A percentile compares a stretch with the other conserved stretches of the same genome.
Evolutionary conservation across 495 filamentous ascomycete species (phyloP).

Genomic region (Daldinia loculata): DNA sequence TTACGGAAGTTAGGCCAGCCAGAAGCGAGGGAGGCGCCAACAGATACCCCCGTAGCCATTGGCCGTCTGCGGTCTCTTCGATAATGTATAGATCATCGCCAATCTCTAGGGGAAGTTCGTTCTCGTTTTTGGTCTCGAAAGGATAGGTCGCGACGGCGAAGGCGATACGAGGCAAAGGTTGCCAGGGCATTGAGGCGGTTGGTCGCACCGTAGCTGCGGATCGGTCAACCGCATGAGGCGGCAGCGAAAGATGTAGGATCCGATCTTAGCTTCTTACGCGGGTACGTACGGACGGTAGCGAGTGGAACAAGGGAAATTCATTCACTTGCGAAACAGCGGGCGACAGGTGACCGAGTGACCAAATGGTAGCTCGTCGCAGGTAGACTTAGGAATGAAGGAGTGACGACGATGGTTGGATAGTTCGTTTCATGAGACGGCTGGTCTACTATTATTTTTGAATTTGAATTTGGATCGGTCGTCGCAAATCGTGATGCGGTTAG

Average conservation of each 20-base stretch:
- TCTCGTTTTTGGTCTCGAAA: conserved; percentile 83
- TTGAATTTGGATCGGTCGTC: conserved; percentile 29
- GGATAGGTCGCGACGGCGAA: conserved; percentile 96
- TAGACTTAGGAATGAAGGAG: conserved; percentile 8
- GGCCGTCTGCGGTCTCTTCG: conserved; percentile 84
- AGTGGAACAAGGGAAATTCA: conserved; percentile 10
- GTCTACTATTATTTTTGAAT: conserved; percentile 8
- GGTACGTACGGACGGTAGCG: conserved; percentile 29
- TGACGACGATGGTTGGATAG: conserved; percentile 9
- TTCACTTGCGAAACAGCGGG: conserved; percentile 11
- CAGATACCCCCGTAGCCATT: conserved; percentile 95
- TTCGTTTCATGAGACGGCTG: conserved; percentile 17
- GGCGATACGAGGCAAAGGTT: conserved; percentile 93
- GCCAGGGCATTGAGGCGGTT: conserved; percentile 82
- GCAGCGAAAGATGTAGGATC: conserved; percentile 14
- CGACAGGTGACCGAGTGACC: conserved; percentile 2
- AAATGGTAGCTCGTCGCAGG: conserved; percentile 18
- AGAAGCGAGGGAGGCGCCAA: conserved; percentile 92
- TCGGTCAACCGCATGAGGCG: conserved; percentile 50
- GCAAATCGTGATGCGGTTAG: conserved; percentile 39
- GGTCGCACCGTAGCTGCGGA: conserved; percentile 45
- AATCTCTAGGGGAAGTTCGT: conserved; percentile 95
- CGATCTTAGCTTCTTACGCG: conserved; percentile 29
- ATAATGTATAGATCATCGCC: conserved; percentile 99
- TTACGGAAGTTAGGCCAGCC: conserved; percentile 88